Conservation (phyloP, 176 grass and related monocot genomes). For the Pontederia crassipes region DNA sequence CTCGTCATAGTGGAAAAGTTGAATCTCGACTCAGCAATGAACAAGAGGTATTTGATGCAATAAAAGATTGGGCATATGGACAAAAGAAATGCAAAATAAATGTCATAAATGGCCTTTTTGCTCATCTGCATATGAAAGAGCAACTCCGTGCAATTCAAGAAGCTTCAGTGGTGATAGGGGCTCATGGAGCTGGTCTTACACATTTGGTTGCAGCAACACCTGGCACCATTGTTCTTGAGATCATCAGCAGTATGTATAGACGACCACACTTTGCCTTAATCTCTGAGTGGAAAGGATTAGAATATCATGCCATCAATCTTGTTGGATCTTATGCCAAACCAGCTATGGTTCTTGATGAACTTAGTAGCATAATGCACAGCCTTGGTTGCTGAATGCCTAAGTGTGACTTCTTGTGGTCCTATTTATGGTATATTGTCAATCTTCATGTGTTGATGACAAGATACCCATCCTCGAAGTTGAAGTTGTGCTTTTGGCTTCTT, state of each 20-base stretch:
- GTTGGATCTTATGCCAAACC: slow-evolving; percentile 41
- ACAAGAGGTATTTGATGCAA: slow-evolving; percentile 49
- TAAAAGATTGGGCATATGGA: slow-evolving; percentile 58
- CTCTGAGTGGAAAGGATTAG: slow-evolving; percentile 79
- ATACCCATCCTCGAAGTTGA: too few relatives aligned
- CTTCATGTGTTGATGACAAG: too few relatives aligned
- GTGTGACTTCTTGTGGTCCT: too few relatives aligned
- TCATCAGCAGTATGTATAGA: slow-evolving; percentile 75
- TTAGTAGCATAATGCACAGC: slow-evolving; percentile 49
- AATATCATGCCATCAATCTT: slow-evolving; percentile 83
- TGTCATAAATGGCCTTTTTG: slow-evolving; percentile 79
- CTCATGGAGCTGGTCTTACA: slow-evolving; percentile 90
- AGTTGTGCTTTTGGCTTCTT: too few relatives aligned
- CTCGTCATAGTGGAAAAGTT: slow-evolving; percentile 78
- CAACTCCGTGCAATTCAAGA: slow-evolving; percentile 70
- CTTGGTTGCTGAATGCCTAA: slow-evolving; percentile 52
- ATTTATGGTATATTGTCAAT: too few relatives aligned
- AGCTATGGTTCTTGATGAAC: slow-evolving; percentile 31
- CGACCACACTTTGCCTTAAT: slow-evolving; percentile 78
- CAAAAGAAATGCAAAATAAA: slow-evolving; percentile 65
- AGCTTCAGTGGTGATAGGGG: slow-evolving; percentile 77
- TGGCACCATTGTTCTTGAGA: slow-evolving; percentile 76
- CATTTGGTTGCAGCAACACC: slow-evolving; percentile 62
- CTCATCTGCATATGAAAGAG: slow-evolving; percentile 87
- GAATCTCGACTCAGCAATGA: slow-evolving; percentile 89